Base-by-base conservation (phyloP, 352 stramenopile genomes). In the Phytophthora sansomeana region DNA sequence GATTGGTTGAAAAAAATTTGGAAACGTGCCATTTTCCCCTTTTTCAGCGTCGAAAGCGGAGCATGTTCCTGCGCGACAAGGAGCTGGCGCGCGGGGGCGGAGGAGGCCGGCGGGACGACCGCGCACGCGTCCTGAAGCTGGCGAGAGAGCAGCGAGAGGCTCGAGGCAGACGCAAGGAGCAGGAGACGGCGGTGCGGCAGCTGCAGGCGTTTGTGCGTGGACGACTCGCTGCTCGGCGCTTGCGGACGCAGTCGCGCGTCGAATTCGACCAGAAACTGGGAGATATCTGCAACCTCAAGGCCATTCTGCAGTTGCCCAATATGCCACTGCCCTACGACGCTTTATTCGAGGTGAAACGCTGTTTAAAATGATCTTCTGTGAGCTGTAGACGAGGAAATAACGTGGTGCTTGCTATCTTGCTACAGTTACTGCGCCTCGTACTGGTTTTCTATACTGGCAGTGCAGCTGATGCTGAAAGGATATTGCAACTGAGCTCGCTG, bases 251-350 rank as follows among this genome's bases (percentile, higher is more conserved):
- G 10, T 33, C 68, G 5, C 74, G 73, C 17, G 56, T 47, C 10
- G 78, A 87, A n/a, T 74, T 89, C 17, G 71, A 83, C 48, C 67
- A 79, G 42, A 92, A 92, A 59, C 16, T 85, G 42, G 69, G 61
- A 3, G 84, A 92, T 58, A 83, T 92, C 33, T 49, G 56, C 19
- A 76, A 74, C 1, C 71, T 92, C 14, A 82, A 90, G 69, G 38
- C 26, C 8, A 63, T 92, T 64, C 57, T 92, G 44, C 81, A 90
- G 71, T 69, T 78, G 3, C 65, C 69, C 13, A 52, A 49, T 19
- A 80, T 90, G 70, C 66, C 79, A 14, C 50, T 92, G 28, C 81
- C 83, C 5, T 74, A 74, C 21, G 62, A 83, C 36, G 72, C 72
- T n/a, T 53, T 92, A 0, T 82, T 84, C 44, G 74, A 81, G 50